Conservation (phyloP, 371 early-diverging fungal species). For the Sporodiniella umbellata region DNA sequence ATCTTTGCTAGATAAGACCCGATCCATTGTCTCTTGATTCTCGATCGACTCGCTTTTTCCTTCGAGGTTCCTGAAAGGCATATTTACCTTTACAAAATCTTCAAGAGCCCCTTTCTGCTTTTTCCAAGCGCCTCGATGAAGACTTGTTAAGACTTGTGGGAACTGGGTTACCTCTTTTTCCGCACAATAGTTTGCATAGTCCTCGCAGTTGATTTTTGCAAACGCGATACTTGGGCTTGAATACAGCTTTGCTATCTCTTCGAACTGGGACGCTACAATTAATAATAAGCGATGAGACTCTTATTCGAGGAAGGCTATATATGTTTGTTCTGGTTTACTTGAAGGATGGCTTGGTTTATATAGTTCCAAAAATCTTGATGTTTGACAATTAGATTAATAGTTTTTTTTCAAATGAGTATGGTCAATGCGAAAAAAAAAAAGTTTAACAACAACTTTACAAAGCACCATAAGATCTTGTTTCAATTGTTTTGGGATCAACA, state of each 20-base stretch:
- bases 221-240: constrained; percentile 3
- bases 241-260: neutral
- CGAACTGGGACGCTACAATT: constrained; percentile 7
- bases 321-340: no score
- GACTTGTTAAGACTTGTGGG: constrained; percentile 9
- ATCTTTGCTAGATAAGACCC: constrained; percentile 14
- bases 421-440: no score
- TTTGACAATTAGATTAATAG: neutral
- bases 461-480: constrained; percentile 1
- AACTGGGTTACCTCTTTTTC: constrained; percentile 11
- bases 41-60: constrained; percentile 7
- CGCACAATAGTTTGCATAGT: constrained; percentile 4
- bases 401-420: no score
- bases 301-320: no score
- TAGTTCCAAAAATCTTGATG: constrained; percentile 36
- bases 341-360: constrained; percentile 27
- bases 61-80: constrained; percentile 1
- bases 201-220: constrained; percentile 12
- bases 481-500: constrained; percentile 10
- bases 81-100: constrained; percentile 3
- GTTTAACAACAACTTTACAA: constrained; percentile 5
- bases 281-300: neutral
- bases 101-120: constrained; percentile 2
- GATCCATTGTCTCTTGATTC: neutral
- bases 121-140: constrained; percentile 11